Evolutionary conservation across 1,139 yeast genomes (phyloP).

Genomic region (Torulaspora pretoriensis): DNA sequence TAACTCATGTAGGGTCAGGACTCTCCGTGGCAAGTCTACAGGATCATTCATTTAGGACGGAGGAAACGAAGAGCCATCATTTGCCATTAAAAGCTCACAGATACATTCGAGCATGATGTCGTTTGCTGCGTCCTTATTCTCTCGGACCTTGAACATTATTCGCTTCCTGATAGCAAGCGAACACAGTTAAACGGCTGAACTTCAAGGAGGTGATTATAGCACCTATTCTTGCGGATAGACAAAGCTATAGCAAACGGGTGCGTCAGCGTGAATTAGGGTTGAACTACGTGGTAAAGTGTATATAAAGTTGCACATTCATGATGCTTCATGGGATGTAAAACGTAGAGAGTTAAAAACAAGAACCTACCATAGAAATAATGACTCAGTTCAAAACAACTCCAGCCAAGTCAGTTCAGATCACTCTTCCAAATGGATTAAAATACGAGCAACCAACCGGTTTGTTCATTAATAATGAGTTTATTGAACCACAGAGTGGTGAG

Average conservation of each 20-base stretch:
- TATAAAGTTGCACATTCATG: not conserved
- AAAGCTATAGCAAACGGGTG: too few relatives aligned
- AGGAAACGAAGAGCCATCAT: too few relatives aligned
- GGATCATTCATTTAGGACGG: too few relatives aligned
- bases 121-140: too few relatives aligned
- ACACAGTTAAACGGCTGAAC: not conserved
- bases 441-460: conserved; percentile 72
- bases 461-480: conserved; percentile 78
- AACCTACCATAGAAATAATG: not conserved
- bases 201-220: not conserved
- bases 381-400: conserved; percentile 10
- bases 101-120: too few relatives aligned
- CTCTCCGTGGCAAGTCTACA: too few relatives aligned
- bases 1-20: too few relatives aligned
- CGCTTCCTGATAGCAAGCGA: too few relatives aligned
- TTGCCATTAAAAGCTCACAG: too few relatives aligned
- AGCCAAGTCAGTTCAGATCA: conserved; percentile 43
- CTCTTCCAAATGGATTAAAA: conserved; percentile 53
- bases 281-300: not conserved
- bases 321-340: not conserved
- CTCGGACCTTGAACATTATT: too few relatives aligned
- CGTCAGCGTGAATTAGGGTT: too few relatives aligned
- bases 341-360: not conserved
- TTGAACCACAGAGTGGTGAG: conserved; percentile 56
- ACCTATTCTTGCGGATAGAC: too few relatives aligned